Evolutionary conservation across 2,329 filamentous ascomycete species (phyloP).

Genomic region (Neoascochyta sp.): DNA sequence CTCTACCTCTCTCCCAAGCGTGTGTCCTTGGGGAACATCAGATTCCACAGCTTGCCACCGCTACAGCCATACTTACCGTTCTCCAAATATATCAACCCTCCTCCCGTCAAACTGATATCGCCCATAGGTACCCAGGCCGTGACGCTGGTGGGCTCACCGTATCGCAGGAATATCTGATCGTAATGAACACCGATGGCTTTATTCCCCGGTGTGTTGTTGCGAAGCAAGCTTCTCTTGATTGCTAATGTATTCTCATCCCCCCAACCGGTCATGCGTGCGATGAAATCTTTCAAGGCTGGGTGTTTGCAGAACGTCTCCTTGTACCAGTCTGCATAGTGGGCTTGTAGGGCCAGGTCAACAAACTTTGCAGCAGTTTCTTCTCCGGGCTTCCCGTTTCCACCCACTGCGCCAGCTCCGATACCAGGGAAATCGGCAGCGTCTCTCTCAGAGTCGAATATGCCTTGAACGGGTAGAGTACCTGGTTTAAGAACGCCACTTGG

Average conservation of each 20-base stretch:
- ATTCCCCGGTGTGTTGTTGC: constrained; percentile 56
- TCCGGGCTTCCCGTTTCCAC: constrained; percentile 46
- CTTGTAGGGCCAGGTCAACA: constrained; percentile 52
- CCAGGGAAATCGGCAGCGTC: constrained; percentile 47
- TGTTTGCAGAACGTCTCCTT: constrained; percentile 54
- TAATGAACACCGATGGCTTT: constrained; percentile 60
- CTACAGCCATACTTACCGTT: constrained; percentile 28
- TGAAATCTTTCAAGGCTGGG: constrained; percentile 48
- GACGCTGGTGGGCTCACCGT: constrained; percentile 54
- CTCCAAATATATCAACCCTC: constrained; percentile 59
- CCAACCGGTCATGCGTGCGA: constrained; percentile 54
- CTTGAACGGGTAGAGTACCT: constrained; percentile 50
- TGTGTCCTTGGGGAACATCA: constrained; percentile 34
- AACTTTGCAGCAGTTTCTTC: constrained; percentile 43
- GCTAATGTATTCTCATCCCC: constrained; percentile 45
- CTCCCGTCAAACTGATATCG: constrained; percentile 52
- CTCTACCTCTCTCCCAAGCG: constrained; percentile 51
- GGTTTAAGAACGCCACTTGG: constrained; percentile 57
- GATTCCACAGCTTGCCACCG: too few relatives aligned
- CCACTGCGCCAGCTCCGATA: constrained; percentile 51
- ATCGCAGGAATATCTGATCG: constrained; percentile 56
- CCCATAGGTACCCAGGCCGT: constrained; percentile 59
- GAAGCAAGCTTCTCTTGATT: constrained; percentile 50
- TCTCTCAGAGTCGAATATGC: constrained; percentile 50
- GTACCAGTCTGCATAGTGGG: constrained; percentile 48